Evolutionary conservation across 192 early-diverging fungal genomes (phyloP).

Genomic region (Umbelopsis ramanniana): DNA sequence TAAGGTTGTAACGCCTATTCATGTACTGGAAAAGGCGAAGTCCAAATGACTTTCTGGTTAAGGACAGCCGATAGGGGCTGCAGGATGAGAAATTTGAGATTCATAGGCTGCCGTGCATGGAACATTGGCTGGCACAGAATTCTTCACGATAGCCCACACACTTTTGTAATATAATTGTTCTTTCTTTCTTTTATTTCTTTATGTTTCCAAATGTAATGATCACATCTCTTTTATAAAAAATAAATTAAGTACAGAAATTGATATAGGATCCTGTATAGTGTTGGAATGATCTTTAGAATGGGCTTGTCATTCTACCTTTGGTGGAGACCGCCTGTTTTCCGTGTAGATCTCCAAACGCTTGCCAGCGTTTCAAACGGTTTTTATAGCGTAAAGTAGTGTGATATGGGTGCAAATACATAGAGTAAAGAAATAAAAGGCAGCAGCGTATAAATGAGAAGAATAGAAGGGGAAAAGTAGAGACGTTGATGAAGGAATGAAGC

Average conservation of each 20-base stretch:
- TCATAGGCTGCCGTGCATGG: constrained; percentile 3
- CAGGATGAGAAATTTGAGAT: background rate
- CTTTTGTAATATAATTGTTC: constrained; percentile 18
- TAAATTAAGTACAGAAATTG: constrained; percentile 4
- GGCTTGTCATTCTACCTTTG: background rate
- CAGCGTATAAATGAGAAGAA: background rate
- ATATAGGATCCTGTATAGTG: background rate
- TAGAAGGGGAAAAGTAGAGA: background rate
- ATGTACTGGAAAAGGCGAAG: constrained; percentile 38
- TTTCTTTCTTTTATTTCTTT: constrained; percentile 5
- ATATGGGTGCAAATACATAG: constrained; percentile 16
- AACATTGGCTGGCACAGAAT: constrained; percentile 18
- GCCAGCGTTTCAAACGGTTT: background rate
- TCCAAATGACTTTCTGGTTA: constrained; percentile 6
- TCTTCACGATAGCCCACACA: constrained; percentile 10
- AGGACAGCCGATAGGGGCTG: background rate
- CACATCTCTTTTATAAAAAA: constrained; percentile 4
- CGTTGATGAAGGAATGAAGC: background rate
- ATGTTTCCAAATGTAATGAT: constrained; percentile 7
- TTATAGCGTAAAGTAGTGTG: constrained; percentile 8
- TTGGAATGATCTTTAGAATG: background rate
- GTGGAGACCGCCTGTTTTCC: background rate
- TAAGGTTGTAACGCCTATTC: constrained; percentile 33
- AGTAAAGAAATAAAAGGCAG: background rate
- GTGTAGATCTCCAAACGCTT: background rate